Base-by-base conservation (phyloP, 305 asterid genomes). In the Nicotiana rustica region DNA sequence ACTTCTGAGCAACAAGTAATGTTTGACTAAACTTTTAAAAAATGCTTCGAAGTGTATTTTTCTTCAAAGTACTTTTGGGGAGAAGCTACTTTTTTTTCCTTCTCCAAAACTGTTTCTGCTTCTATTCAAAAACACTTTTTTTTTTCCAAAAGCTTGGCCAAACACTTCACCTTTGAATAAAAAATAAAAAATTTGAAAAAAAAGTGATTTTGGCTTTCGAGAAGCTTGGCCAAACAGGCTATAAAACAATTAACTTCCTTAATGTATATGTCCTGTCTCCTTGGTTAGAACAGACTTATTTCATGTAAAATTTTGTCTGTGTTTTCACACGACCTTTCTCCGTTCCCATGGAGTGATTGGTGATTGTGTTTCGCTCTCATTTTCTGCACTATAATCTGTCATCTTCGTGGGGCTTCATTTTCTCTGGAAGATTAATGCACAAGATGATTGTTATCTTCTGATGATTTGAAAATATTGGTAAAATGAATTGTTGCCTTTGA, bases 341-440 rank as follows among this genome's bases (percentile, higher is more conserved):
- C 13, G 14, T 73, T 19, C 62, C 79, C 25, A 47, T 73, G 79
- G 62, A 73, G 79, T 13, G 79, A 21, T 73, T 73, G 59, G 79
- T 73, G 62, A n/a, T 73, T 73, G 21, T 13, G 79, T 73, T 49
- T 73, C 41, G 14, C 62, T 73, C 7, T 13, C 38, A 19, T 47
- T 73, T 41, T 73, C 21, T 47, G 38, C 59, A 6, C 14, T 44
- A 21, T 73, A 73, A 73, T 73, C 41, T 47, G 79, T 47, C 62
- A 47, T 21, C 25, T 73, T 73, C 62, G n/a, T 47, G 47, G 61
- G 79, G 62, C 21, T 13, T 47, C 13, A 10, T 47, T 6, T 73
- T 47, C 62, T 70, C 31, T 70, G 18, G 41, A 47, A 47, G 38
- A 47, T 6, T 21, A 12, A 31, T 35, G 14, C 21, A 13, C 62